Conservation (phyloP, 1,284 basidiomycete species). For the Ustilago tritici region DNA sequence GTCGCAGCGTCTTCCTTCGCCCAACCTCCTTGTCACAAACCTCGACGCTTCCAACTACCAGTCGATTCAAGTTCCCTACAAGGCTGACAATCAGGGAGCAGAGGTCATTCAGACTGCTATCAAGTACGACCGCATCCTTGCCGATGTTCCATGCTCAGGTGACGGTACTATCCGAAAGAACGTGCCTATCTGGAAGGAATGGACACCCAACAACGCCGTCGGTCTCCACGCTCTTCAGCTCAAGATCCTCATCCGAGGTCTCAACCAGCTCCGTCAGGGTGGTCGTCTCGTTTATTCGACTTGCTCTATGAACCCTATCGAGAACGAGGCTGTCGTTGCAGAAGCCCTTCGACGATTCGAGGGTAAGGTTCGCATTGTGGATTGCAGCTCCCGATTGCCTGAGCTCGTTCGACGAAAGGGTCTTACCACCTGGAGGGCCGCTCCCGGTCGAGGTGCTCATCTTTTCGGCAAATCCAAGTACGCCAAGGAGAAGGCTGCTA, state of each 20-base stretch:
- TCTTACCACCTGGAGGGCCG: conserved; percentile 66
- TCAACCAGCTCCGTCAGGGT: conserved; percentile 86
- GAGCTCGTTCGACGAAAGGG: conserved; percentile 76
- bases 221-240: conserved; percentile 92
- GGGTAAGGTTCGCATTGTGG: conserved; percentile 82
- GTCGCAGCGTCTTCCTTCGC: conserved; percentile 91
- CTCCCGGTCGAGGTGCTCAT: conserved; percentile 59
- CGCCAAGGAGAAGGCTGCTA: conserved; percentile 36
- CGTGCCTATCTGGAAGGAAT: conserved; percentile 91
- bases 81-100: conserved; percentile 34
- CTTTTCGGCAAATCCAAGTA: conserved; percentile 55
- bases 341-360: conserved; percentile 72
- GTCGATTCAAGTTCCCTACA: conserved; percentile 61
- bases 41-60: conserved; percentile 90
- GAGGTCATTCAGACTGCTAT: conserved; percentile 72
- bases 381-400: conserved; percentile 80
- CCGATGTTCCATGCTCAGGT: conserved; percentile 97
- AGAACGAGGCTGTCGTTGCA: conserved; percentile 96
- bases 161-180: conserved; percentile 98
- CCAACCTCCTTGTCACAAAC: conserved; percentile 94
- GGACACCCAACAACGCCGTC: conserved; percentile 89
- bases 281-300: conserved; percentile 97
- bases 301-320: conserved; percentile 95
- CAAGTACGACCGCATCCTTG: conserved; percentile 91
- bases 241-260: conserved; percentile 89